Evolutionary conservation across 1,284 basidiomycete genomes (phyloP).

Genomic region (Ceratobasidium sp.): DNA sequence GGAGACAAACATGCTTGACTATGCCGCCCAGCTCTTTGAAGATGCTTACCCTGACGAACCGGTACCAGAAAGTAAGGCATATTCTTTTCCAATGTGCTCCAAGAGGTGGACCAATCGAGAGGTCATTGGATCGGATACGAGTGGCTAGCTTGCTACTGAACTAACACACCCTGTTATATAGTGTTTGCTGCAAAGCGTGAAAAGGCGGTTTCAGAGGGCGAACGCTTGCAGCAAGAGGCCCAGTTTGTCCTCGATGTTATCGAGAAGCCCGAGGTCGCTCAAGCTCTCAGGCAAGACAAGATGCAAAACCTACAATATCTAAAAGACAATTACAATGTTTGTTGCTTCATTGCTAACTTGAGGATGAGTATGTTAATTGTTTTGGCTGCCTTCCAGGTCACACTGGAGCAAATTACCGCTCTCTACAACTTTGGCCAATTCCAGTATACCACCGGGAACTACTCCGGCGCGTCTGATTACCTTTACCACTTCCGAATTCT

Average conservation of each 20-base stretch:
- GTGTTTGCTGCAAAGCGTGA: conserved; percentile 87
- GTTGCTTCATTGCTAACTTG: conserved; percentile 53
- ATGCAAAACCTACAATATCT: conserved; percentile 95
- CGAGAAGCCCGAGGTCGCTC: conserved; percentile 94
- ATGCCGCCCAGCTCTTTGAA: conserved; percentile 82
- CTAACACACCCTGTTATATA: conserved; percentile 54
- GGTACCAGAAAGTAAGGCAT: conserved; percentile 71
- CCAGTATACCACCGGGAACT: conserved; percentile 97
- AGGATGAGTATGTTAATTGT: conserved; percentile 12
- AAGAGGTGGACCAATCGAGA: neutral
- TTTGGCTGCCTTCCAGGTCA: conserved; percentile 71
- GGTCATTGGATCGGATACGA: neutral
- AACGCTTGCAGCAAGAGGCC: conserved; percentile 87
- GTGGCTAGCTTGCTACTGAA: neutral
- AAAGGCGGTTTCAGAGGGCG: conserved; percentile 85
- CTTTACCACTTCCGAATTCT: conserved; percentile 99
- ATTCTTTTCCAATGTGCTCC: neutral
- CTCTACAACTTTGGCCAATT: conserved; percentile 99
- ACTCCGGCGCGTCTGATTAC: conserved; percentile 96
- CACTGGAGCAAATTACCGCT: conserved; percentile 93
- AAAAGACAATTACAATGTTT: conserved; percentile 91
- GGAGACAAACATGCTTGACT: conserved; percentile 97
- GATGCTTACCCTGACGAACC: conserved; percentile 80
- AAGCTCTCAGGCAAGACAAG: conserved; percentile 93
- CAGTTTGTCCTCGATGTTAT: conserved; percentile 96